These are phyloP conservation scores for Piper betle DNA, from an alignment of 164 flowering plant species.

Conservation along the genomic window DNA sequence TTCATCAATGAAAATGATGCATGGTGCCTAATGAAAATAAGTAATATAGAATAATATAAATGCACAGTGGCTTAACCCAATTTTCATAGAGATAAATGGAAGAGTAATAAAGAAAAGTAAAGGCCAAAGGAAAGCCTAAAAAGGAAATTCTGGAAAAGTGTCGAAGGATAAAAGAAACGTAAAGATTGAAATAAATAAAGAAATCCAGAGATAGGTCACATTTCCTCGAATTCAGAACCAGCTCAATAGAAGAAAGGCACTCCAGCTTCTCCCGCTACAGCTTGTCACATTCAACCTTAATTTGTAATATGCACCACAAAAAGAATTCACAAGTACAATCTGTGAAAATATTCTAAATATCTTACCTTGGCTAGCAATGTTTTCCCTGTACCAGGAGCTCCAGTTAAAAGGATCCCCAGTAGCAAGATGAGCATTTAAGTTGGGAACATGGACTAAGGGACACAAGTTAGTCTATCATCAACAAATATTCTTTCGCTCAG, in stretches of 20 bases:
- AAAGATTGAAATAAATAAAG: too few relatives aligned
- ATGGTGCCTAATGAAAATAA: constrained; percentile 64
- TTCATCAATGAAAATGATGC: constrained; percentile 97
- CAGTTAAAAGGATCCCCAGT: constrained; percentile 97
- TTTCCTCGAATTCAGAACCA: constrained; percentile 99
- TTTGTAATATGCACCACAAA: constrained; percentile 1
- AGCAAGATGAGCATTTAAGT: not conserved
- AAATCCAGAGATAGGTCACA: constrained; percentile 40
- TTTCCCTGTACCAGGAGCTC: constrained; percentile 99
- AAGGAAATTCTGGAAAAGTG: too few relatives aligned
- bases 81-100: not conserved
- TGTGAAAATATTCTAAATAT: too few relatives aligned
- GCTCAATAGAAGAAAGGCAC: constrained; percentile 99
- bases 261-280: constrained; percentile 99
- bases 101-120: not conserved
- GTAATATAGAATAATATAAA: constrained; percentile 1
- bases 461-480: too few relatives aligned
- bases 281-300: constrained; percentile 36
- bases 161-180: too few relatives aligned
- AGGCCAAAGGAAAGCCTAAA: too few relatives aligned
- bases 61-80: not conserved
- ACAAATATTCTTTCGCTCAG: too few relatives aligned
- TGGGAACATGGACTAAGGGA: too few relatives aligned
- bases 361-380: constrained; percentile 99
- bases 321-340: constrained; percentile 96